Base-by-base conservation (phyloP, 768 basidiomycete genomes). In the Panaeolus papilionaceus region DNA sequence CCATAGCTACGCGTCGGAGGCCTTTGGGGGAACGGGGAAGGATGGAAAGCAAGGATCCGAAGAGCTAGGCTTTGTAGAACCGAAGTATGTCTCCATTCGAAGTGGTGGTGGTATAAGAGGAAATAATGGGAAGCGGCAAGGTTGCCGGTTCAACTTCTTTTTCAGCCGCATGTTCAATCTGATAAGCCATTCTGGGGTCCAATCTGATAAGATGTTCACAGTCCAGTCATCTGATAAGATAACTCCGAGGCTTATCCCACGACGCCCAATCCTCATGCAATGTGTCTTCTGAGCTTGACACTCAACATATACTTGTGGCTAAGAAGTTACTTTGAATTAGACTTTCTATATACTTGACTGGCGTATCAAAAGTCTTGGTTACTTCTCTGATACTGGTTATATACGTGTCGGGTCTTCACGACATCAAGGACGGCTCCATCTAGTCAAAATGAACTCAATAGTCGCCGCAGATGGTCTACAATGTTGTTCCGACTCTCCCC, bases 1-100 rank as follows among this genome's bases (percentile, higher is more conserved):
- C 81, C 93, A 95, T 94, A 66, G 71, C 73, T 67, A 47, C 33
- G 5, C 3, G 33, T 33, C 33, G 33, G 5, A 33, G 33, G 16
- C 62, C 63, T 38, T 54, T 64, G 61, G 71, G 66, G 45, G 66
- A 66, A 69, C 42, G 65, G 64, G 38, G 49, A 67, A 66, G 71
- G 68, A 66, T 66, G 66, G 67, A 65, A 68, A 63, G 65, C 47
- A 44, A 20, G 64, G 61, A 64, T 37, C 64, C 45, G 65, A 42
- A 61, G 40, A 67, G 40, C 28, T 42, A 63, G 26, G 38, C 51
- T 62, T 38, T 51, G 47, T 9, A 51, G 47, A 26, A 51, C 23
- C 20, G 12, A 11, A 23, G 20, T 51, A 51, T 51, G 20, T 51
- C 47, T 33, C 28, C 26, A 58, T 58, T 58, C 54, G 54, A 58